Evolutionary conservation across 164 flowering plant genomes (phyloP), one percentile per base, ranked within the genome.

Genomic region (Warburgia ugandensis): DNA sequence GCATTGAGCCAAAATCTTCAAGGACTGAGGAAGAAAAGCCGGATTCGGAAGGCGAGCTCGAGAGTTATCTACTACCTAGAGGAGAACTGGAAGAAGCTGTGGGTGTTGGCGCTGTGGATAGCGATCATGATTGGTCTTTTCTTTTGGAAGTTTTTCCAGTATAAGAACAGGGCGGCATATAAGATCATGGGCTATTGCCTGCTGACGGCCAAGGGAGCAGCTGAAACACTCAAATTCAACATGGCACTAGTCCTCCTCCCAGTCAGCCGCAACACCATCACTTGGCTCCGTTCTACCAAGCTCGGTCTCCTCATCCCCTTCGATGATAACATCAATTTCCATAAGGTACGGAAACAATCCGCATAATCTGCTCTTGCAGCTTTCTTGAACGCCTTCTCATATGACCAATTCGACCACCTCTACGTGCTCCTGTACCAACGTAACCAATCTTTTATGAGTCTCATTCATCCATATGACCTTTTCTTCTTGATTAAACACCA

Each of bases 281-380:
- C 99, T 30, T 84, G 88, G 88, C 83, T 94, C 29, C 73, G 99
- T 72, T 77, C 86, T 61, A 86, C 96, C 35, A 70, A 46, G 66
- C 48, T 89, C 41, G 74, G 76, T 2, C 44, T 28, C 33, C 41
- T 78, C 29, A 68, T 94, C 11, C 95, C 97, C 43, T 89, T 94
- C 51, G 97, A 94, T 39, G 99, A 94, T 67, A 94, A 81, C 67
- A 89, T 94, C 70, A 94, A 89, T 64, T 89, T 94, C 61, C 99
- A 94, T 71, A 89, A 86, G 99, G 99, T 88, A 68, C 25, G 21
- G n/a, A n/a, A n/a, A n/a, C n/a, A n/a, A n/a, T n/a, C n/a, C n/a
- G n/a, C n/a, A n/a, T n/a, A n/a, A n/a, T n/a, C n/a, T n/a, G n/a
- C n/a, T n/a, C n/a, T n/a, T n/a, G n/a, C n/a, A n/a, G n/a, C n/a